Conservation (phyloP, 1,139 yeast species). For the Barnettozyma hawaiiensis region DNA sequence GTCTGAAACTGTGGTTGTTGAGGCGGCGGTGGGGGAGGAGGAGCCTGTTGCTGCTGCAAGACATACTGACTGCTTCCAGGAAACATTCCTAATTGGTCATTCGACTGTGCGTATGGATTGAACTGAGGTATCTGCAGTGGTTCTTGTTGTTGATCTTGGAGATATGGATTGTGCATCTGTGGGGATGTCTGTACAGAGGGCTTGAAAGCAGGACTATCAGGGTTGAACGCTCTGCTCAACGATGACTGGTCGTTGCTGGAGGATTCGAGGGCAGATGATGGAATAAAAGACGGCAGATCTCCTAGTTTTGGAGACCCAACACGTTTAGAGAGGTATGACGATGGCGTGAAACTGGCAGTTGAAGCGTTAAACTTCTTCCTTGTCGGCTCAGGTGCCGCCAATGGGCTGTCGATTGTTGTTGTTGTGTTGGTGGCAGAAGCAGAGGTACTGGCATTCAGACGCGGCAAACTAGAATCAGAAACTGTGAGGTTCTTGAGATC, state of each 20-base stretch:
- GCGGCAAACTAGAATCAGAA: neutral
- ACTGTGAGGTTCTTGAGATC: neutral
- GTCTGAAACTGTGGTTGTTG: conserved; percentile 10
- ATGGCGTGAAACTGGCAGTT: conserved; percentile 30
- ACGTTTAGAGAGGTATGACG: conserved; percentile 9
- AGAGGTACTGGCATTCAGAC: conserved; percentile 3
- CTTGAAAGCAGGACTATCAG: conserved; percentile 33
- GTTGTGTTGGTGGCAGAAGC: too few relatives aligned
- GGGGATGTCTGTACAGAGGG: conserved; percentile 24
- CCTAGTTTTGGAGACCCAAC: conserved; percentile 48
- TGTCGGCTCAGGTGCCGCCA: conserved; percentile 8
- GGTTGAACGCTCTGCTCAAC: conserved; percentile 6
- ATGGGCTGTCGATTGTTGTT: neutral
- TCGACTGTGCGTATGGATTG: conserved; percentile 15
- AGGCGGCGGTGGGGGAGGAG: conserved; percentile 11
- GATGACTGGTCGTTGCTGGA: conserved; percentile 27
- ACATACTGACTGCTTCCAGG: conserved; percentile 5
- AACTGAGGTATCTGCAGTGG: conserved; percentile 5
- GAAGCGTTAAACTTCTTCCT: conserved; percentile 29
- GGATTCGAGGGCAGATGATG: conserved; percentile 24
- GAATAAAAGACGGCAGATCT: conserved; percentile 53
- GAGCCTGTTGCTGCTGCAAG: conserved; percentile 5
- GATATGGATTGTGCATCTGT: conserved; percentile 8
- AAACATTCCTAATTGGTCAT: conserved; percentile 2
- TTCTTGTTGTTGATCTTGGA: conserved; percentile 6